These are phyloP conservation scores for Priceomyces melissophilus DNA, from an alignment of 805 yeast species.

Conservation along the genomic window DNA sequence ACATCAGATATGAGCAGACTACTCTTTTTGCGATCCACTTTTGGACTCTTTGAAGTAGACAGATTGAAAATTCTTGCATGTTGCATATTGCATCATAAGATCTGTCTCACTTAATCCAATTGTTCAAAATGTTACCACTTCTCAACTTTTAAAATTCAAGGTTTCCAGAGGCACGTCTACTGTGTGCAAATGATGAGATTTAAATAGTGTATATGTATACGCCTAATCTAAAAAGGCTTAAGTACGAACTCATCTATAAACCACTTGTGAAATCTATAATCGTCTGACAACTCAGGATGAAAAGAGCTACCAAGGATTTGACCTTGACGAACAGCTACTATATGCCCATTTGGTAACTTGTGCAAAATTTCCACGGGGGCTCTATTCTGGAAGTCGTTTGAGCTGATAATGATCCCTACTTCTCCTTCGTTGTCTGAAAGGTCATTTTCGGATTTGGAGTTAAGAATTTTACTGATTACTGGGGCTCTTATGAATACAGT, in stretches of 20 bases:
- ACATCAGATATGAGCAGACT: too few relatives aligned
- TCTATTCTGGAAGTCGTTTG: constrained; percentile 20
- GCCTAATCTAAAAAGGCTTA: not conserved
- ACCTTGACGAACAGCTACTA: constrained; percentile 75
- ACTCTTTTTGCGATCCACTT: not conserved
- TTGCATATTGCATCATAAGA: constrained; percentile 19
- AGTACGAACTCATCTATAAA: constrained; percentile 57
- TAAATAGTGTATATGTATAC: too few relatives aligned
- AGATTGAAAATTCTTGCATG: constrained; percentile 25
- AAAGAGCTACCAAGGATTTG: constrained; percentile 68
- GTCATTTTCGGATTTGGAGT: constrained; percentile 1
- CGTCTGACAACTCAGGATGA: constrained; percentile 71
- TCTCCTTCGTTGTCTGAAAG: constrained; percentile 9
- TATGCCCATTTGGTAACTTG: constrained; percentile 34
- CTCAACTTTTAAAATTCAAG: not conserved
- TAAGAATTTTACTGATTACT: constrained; percentile 40
- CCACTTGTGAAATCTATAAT: constrained; percentile 65
- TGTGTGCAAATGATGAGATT: too few relatives aligned
- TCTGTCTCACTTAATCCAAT: not conserved
- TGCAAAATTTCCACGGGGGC: constrained; percentile 42
- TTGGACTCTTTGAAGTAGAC: constrained; percentile 4
- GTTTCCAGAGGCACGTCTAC: not conserved
- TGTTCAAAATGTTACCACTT: too few relatives aligned
- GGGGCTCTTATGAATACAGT: constrained; percentile 76
- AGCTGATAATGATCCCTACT: constrained; percentile 14